phyloP scores from a whole-genome alignment of 2,329 filamentous ascomycete genomes.

The Alternaria sp. region DNA sequence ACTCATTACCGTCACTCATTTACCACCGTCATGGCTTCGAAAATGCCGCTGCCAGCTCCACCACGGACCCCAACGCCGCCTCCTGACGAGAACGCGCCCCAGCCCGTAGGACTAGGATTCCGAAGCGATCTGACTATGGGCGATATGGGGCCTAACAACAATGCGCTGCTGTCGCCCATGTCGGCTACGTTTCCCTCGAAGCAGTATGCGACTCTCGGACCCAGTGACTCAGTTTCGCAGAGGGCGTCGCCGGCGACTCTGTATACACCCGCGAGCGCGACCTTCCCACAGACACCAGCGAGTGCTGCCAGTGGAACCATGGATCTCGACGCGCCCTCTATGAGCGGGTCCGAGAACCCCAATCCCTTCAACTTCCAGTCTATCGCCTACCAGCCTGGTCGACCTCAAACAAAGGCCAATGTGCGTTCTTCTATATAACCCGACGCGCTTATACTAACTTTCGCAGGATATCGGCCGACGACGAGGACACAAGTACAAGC shows the following conservation, averaged over 20 bases:
- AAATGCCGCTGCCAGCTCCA: conserved; percentile 64
- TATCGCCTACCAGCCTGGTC: conserved; percentile 55
- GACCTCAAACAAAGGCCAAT: conserved; percentile 74
- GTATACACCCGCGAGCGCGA: conserved; percentile 42
- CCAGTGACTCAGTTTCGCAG: conserved; percentile 45
- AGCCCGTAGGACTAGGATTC: conserved; percentile 43
- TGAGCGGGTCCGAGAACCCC: conserved; percentile 47
- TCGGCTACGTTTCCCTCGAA: conserved; percentile 48
- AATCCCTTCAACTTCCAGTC: conserved; percentile 97
- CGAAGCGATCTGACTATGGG: conserved; percentile 36
- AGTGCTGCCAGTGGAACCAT: conserved; percentile 36
- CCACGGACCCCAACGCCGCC: conserved; percentile 71
- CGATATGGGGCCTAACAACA: conserved; percentile 36
- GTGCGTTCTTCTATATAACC: conserved; percentile 19
- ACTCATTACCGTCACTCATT: conserved; percentile 29
- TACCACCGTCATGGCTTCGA: conserved; percentile 61
- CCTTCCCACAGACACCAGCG: conserved; percentile 42
- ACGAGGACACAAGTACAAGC: conserved; percentile 96
- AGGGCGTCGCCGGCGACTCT: conserved; percentile 38
- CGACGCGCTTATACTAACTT: conserved; percentile 28
- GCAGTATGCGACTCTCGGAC: conserved; percentile 43
- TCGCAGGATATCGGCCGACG: conserved; percentile 84
- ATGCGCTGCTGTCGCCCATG: conserved; percentile 47
- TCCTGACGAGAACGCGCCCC: conserved; percentile 56
- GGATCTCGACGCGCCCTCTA: conserved; percentile 37